These are phyloP conservation scores for Starmera pachycereana DNA, from an alignment of 805 yeast genomes.

Conservation along the genomic window DNA sequence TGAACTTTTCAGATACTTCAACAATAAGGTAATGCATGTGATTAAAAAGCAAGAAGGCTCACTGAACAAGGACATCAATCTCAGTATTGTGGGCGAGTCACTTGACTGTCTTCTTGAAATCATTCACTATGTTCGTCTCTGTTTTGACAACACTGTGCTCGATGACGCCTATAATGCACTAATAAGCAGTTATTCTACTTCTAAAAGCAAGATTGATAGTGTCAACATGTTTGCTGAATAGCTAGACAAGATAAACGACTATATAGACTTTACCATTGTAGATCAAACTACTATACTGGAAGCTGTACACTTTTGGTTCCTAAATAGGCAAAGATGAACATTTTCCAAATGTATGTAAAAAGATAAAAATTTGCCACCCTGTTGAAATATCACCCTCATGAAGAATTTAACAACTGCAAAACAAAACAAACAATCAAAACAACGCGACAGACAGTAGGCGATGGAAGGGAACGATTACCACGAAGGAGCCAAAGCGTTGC, in stretches of 20 bases:
- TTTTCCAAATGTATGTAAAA: too few species aligned
- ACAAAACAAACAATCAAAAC: not conserved
- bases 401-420: not conserved
- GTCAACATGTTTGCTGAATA: conserved; percentile 6
- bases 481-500: conserved; percentile 18
- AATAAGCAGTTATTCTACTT: conserved; percentile 1
- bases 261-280: not conserved
- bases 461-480: conserved; percentile 10
- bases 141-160: conserved; percentile 6
- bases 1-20: conserved; percentile 40
- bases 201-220: conserved; percentile 9
- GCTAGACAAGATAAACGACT: not conserved
- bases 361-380: too few species aligned
- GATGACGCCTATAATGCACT: conserved; percentile 8
- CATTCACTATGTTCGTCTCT: conserved; percentile 11
- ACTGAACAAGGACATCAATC: conserved; percentile 19
- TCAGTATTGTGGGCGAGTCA: conserved; percentile 32
- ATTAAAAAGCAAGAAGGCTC: conserved; percentile 14
- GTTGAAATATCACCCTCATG: not conserved
- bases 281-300: too few species aligned
- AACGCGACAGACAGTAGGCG: not conserved
- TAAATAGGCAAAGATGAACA: too few species aligned
- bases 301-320: too few species aligned
- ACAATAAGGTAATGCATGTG: conserved; percentile 28
- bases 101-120: conserved; percentile 30